Conservation (phyloP, 371 early-diverging fungal genomes). For the Umbelopsis sp. region DNA sequence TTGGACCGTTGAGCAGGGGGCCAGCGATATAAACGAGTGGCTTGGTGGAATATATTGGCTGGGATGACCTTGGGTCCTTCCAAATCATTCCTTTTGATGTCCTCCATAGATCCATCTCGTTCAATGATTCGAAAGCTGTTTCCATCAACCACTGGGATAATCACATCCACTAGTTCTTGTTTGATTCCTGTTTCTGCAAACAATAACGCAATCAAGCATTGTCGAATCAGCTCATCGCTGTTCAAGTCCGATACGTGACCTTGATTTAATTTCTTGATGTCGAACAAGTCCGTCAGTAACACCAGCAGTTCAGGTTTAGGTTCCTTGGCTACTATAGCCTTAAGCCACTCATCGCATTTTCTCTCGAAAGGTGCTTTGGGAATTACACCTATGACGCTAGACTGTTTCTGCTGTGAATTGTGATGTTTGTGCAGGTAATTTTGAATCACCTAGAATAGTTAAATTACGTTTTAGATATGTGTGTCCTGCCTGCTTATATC, state of each 20-base stretch:
- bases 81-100: constrained; percentile 5
- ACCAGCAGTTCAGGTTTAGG: constrained; percentile 10
- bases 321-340: constrained; percentile 1
- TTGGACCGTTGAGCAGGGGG: neutral
- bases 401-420: constrained; percentile 10
- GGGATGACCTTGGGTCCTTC: constrained; percentile 10
- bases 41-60: constrained; percentile 10
- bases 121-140: constrained; percentile 11
- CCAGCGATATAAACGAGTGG: constrained; percentile 12
- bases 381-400: constrained; percentile 1
- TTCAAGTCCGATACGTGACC: constrained; percentile 12
- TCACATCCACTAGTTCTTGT: neutral
- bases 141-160: neutral
- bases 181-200: constrained; percentile 7
- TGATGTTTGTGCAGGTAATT: constrained; percentile 16
- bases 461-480: neutral
- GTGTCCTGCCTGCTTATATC: neutral
- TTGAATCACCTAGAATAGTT: constrained; percentile 11
- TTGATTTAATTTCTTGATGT: constrained; percentile 12
- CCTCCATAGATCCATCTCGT: neutral
- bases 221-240: constrained; percentile 14
- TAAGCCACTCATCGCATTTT: constrained; percentile 17
- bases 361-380: constrained; percentile 1
- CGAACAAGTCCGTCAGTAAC: constrained; percentile 8
- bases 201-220: constrained; percentile 14